Percentiles rank a stretch among this genome's conserved stretches.
These are phyloP conservation scores for Aschersonia sp. DNA, from an alignment of 2,329 filamentous ascomycete genomes.

Conservation along the genomic window DNA sequence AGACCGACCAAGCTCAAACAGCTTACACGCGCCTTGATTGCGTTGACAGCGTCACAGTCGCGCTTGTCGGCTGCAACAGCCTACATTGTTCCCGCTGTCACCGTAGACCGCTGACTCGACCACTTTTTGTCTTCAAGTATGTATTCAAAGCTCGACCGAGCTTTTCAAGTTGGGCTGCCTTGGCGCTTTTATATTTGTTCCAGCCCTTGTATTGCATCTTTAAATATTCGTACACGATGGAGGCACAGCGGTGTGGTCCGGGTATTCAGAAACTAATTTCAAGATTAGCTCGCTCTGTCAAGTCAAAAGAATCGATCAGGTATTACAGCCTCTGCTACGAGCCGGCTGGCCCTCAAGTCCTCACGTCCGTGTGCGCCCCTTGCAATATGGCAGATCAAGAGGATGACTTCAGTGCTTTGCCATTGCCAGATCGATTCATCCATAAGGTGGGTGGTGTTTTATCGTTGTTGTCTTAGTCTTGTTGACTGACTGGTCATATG, in stretches of 20 bases:
- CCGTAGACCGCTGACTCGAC: not conserved
- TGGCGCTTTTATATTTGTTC: too few relatives aligned
- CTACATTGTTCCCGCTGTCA: not conserved
- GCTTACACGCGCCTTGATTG: too few relatives aligned
- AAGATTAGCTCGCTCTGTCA: constrained; percentile 12
- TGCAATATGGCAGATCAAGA: constrained; percentile 63
- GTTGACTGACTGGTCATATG: constrained; percentile 4
- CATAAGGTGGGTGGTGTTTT: constrained; percentile 49
- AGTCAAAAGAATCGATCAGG: not conserved
- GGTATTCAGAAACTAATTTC: constrained; percentile 16
- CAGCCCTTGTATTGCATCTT: too few relatives aligned
- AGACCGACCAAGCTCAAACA: too few relatives aligned
- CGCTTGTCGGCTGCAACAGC: not conserved
- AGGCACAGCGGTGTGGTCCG: constrained; percentile 7
- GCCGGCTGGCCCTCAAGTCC: constrained; percentile 7
- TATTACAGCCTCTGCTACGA: not conserved
- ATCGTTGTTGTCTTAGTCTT: not conserved
- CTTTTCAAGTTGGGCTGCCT: too few relatives aligned
- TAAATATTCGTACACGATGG: constrained; percentile 8
- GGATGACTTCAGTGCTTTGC: constrained; percentile 69
- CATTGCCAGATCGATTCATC: constrained; percentile 64
- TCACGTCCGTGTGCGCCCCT: constrained; percentile 6
- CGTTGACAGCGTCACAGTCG: not conserved
- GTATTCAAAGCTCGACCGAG: too few relatives aligned
- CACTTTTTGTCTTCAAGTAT: not conserved